These are phyloP conservation scores for Penicillium nordicum DNA, from an alignment of 2,329 filamentous ascomycete genomes.

Conservation along the genomic window DNA sequence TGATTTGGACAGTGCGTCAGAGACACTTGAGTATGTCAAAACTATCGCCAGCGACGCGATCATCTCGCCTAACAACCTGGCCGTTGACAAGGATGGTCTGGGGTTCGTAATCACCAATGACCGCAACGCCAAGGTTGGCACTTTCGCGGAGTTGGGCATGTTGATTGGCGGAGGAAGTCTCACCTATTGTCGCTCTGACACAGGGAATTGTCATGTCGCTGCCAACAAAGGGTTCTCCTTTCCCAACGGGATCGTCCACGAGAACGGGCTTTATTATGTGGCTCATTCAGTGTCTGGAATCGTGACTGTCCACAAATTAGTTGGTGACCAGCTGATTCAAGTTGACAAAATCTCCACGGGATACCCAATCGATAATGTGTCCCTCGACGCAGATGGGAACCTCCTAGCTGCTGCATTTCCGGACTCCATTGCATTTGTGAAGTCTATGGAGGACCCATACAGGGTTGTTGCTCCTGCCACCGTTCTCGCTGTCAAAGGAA, in stretches of 20 bases:
- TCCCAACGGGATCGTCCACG: not conserved
- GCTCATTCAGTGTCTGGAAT: not conserved
- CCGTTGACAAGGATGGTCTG: not conserved
- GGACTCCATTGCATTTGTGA: not conserved
- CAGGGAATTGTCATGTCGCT: not conserved
- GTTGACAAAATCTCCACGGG: not conserved
- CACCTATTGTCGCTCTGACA: not conserved
- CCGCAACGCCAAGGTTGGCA: not conserved
- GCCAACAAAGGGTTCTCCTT: not conserved
- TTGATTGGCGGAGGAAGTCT: not conserved
- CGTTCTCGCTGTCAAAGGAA: not conserved
- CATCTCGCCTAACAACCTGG: not conserved
- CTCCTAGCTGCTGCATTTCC: not conserved
- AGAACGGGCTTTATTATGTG: not conserved
- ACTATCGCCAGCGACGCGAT: not conserved
- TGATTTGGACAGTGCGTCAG: not conserved
- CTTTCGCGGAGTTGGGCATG: not conserved
- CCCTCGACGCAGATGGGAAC: not conserved
- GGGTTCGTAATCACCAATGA: not conserved
- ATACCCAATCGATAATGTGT: not conserved
- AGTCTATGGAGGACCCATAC: not conserved
- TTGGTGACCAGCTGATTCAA: not conserved
- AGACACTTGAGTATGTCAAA: not conserved
- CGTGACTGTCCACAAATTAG: not conserved
- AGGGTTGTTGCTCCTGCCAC: not conserved